Evolutionary conservation across 345 rosid species (phyloP).

Genomic region (Cardiospermum halicacabum): DNA sequence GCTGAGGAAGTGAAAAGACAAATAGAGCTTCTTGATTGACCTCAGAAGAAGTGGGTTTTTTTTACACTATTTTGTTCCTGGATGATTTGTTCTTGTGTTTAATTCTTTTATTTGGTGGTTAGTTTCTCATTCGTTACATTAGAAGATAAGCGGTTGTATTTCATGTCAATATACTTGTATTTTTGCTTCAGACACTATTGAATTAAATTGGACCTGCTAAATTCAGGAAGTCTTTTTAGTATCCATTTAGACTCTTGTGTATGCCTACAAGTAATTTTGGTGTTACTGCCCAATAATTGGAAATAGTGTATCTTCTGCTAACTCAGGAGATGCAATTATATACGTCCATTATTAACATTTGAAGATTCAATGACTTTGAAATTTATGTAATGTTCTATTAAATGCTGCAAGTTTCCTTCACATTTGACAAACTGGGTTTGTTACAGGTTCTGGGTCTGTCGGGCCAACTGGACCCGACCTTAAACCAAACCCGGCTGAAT

Average conservation of each 20-base stretch:
- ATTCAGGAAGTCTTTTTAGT: no score
- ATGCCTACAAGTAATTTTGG: no score
- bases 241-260: no score
- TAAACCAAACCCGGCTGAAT: no score
- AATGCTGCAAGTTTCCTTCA: no score
- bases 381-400: no score
- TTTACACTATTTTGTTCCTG: conserved; percentile 14
- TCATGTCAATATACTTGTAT: background rate
- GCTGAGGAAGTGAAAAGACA: conserved; percentile 50
- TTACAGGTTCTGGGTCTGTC: background rate
- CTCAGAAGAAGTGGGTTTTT: conserved; percentile 14
- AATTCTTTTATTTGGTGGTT: conserved; percentile 22
- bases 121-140: conserved; percentile 12
- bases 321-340: no score
- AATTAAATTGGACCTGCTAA: conserved; percentile 2
- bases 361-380: no score
- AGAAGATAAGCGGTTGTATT: conserved; percentile 9
- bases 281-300: no score
- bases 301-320: no score
- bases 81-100: conserved; percentile 17
- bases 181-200: background rate
- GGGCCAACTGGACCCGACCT: background rate
- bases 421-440: no score
- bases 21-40: conserved; percentile 10
- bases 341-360: no score